Evolutionary conservation across 148 eudicot genomes (phyloP).

Genomic region (Oxyria digyna): DNA sequence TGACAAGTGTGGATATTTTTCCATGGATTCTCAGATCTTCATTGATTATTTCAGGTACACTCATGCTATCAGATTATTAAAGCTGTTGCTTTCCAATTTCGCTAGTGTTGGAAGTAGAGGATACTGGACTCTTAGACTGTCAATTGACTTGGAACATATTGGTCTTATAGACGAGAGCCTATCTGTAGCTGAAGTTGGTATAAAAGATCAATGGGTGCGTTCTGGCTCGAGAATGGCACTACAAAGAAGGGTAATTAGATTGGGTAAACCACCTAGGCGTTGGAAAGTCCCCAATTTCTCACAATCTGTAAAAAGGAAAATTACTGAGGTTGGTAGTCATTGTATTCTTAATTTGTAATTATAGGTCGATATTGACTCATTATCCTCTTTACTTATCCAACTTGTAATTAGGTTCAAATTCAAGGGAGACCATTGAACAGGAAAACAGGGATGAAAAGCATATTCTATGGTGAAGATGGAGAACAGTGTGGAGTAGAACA

Average conservation of each 20-base stretch:
- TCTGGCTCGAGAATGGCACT: conserved; percentile 79
- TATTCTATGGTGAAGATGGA: conserved; percentile 82
- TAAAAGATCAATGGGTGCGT: conserved; percentile 81
- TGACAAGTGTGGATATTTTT: not conserved
- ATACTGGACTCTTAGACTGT: conserved; percentile 88
- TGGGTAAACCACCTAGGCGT: conserved; percentile 93
- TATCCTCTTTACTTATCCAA: not conserved
- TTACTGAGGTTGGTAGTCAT: conserved; percentile 49
- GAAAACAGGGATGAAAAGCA: conserved; percentile 64
- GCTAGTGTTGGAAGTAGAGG: conserved; percentile 76
- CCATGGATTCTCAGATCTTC: not conserved
- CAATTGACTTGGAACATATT: conserved; percentile 77
- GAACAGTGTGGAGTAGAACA: conserved; percentile 94
- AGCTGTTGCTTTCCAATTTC: conserved; percentile 36
- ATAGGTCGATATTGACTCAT: not conserved
- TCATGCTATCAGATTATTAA: conserved; percentile 66
- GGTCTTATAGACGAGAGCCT: conserved; percentile 70
- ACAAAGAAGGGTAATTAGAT: conserved; percentile 73
- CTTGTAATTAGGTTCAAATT: conserved; percentile 44
- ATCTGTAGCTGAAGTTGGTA: conserved; percentile 63
- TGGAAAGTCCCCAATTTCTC: conserved; percentile 81
- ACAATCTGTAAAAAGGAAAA: conserved; percentile 57
- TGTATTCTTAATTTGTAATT: not conserved
- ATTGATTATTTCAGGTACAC: conserved; percentile 33
- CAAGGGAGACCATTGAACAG: conserved; percentile 75